phyloP scores from a whole-genome alignment of 768 basidiomycete species.

The Sporobolomyces phaffii region DNA sequence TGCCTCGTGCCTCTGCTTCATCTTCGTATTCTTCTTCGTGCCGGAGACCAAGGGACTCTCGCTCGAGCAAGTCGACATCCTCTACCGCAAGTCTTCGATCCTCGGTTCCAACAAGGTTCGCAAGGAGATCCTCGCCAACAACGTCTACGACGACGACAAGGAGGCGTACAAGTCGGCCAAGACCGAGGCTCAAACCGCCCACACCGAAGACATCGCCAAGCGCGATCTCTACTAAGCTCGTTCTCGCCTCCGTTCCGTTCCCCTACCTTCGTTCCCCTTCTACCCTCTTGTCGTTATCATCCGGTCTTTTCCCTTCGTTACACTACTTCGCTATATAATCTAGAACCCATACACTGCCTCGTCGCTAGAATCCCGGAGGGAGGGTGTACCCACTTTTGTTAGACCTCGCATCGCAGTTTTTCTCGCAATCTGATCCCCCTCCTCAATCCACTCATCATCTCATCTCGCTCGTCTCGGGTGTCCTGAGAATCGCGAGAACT shows the following conservation, averaged over 20 bases:
- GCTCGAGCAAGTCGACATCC: conserved; percentile 52
- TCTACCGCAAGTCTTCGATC: conserved; percentile 65
- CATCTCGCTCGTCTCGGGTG: too few relatives aligned
- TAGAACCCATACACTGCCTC: too few relatives aligned
- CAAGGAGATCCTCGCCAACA: conserved; percentile 38
- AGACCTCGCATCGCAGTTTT: too few relatives aligned
- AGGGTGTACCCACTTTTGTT: too few relatives aligned
- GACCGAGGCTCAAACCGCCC: conserved; percentile 16
- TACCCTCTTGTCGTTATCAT: background rate
- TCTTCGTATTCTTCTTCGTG: conserved; percentile 70
- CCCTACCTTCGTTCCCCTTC: background rate
- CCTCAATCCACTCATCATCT: too few relatives aligned
- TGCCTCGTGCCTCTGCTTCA: conserved; percentile 59
- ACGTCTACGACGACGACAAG: conserved; percentile 29
- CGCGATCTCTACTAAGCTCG: background rate
- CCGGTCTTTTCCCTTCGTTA: too few relatives aligned
- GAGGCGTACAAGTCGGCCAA: conserved; percentile 19
- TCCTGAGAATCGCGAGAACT: too few relatives aligned
- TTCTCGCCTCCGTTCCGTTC: background rate
- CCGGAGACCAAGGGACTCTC: conserved; percentile 13
- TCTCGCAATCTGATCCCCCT: too few relatives aligned
- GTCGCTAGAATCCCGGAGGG: too few relatives aligned
- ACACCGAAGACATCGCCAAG: conserved; percentile 15
- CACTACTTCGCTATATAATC: too few relatives aligned
- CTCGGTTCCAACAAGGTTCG: conserved; percentile 50